These are phyloP conservation scores for Huiozyma naganishii DNA, from an alignment of 805 yeast genomes.

Conservation along the genomic window DNA sequence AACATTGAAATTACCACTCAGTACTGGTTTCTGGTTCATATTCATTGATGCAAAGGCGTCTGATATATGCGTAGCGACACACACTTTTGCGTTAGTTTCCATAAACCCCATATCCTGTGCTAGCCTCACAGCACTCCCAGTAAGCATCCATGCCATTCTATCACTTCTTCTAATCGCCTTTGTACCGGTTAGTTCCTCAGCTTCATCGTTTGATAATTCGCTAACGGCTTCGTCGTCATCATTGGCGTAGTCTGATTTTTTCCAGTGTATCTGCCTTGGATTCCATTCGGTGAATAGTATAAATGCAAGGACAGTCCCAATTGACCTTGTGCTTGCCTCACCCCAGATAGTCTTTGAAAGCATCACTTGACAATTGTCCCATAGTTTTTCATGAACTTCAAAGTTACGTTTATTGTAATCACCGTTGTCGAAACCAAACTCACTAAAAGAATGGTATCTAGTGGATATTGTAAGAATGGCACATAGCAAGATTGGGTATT, in stretches of 20 bases:
- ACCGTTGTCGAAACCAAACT: conserved; percentile 26
- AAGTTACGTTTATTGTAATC: conserved; percentile 34
- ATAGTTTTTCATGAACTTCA: conserved; percentile 64
- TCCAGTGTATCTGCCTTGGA: conserved; percentile 86
- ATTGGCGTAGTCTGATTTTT: conserved; percentile 78
- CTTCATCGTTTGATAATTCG: conserved; percentile 23
- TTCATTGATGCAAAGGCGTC: conserved; percentile 79
- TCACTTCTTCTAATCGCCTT: conserved; percentile 81
- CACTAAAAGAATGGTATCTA: conserved; percentile 55
- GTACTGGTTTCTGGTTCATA: conserved; percentile 67
- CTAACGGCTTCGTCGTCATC: conserved; percentile 27
- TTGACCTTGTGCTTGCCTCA: conserved; percentile 75
- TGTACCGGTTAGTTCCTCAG: conserved; percentile 54
- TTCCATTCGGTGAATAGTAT: conserved; percentile 89
- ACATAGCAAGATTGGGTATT: conserved; percentile 71
- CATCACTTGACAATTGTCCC: conserved; percentile 75
- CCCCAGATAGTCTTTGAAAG: conserved; percentile 90
- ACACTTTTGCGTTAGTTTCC: conserved; percentile 61
- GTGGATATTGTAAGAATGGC: conserved; percentile 74
- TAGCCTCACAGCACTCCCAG: conserved; percentile 75
- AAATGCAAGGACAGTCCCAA: conserved; percentile 81
- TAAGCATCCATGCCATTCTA: conserved; percentile 88
- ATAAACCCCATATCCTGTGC: conserved; percentile 81
- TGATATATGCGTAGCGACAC: conserved; percentile 73
- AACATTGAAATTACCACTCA: conserved; percentile 61